Evolutionary conservation across 1,139 yeast genomes (phyloP), one percentile per base, ranked within the genome.

Genomic region (Zygoascus meyerae): DNA sequence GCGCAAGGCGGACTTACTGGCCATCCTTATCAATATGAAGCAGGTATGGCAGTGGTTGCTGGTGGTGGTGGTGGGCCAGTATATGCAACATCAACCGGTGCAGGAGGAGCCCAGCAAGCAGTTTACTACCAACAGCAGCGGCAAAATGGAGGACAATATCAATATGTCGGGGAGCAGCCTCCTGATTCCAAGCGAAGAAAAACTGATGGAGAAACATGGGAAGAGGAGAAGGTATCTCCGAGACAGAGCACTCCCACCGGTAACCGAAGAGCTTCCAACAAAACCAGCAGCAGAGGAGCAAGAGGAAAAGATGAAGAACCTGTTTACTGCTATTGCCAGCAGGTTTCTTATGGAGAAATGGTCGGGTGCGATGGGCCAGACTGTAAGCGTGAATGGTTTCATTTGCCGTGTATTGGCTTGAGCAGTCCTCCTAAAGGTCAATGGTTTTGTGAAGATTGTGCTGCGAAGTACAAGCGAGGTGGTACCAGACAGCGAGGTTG

Each of bases 271-370:
- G 48, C 52, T 10, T 40, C 51, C 6, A 38, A 47, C 3, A 45
- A 49, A 6, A 46, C 47, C 5, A 44, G 40, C 3, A 43, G 42
- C 21, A 36, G 33, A 10, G 26, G 26, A 21, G 34, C 44, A 21
- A 26, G 40, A 26, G 36, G 45, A 34, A 43, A 52, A 12, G 60
- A 57, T 9, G 60, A 56, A 30, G 95, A 92, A 61, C 96, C 95
- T 1, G 79, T 92, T 2, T 92, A 92, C 64, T 92, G 98, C 66
- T 87, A 87, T 67, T 92, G 98, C 70, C 87, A 89, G 64, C 96
- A 90, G 63, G 95, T 89, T 1, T 90, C 97, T 3, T 90, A 86
- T 65, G 98, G 98, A 15, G 97, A 92, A 62, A 92, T 92, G 98
- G 97, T 92, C 52, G 98, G 95, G 2, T 92, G 98, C 68, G 98